Evolutionary conservation across 139 green algal species (phyloP).

Genomic region (Chlorella sp.): DNA sequence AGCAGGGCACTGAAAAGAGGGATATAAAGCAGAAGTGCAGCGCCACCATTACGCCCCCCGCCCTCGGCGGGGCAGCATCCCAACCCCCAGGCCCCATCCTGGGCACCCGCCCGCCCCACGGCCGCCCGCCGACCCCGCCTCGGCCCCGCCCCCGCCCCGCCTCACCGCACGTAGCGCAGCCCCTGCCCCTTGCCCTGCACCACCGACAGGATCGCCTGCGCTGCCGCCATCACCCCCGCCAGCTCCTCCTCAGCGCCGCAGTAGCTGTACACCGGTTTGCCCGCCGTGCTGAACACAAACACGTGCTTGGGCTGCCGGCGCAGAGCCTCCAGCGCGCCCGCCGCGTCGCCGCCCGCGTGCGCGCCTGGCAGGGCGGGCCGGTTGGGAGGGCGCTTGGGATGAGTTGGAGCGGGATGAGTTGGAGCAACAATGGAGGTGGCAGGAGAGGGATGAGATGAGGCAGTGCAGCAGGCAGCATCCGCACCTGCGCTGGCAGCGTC

Average conservation of each 20-base stretch:
- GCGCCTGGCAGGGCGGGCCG: neutral
- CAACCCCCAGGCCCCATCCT: no score
- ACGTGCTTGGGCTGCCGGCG: constrained; percentile 11
- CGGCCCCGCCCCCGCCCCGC: neutral
- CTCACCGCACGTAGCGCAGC: constrained; percentile 8
- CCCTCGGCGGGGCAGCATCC: no score
- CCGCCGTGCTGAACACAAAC: constrained; percentile 40
- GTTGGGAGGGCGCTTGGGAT: no score
- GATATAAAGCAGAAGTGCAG: no score
- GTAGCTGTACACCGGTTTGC: constrained; percentile 42
- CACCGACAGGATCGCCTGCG: constrained; percentile 37
- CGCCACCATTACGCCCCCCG: no score
- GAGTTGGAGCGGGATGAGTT: no score
- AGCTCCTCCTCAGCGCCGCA: constrained; percentile 20
- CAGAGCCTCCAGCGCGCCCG: no score
- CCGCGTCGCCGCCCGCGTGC: neutral
- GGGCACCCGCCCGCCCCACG: no score
- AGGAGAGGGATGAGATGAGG: neutral
- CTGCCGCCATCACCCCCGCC: constrained; percentile 32
- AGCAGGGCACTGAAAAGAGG: no score
- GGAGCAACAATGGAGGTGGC: no score
- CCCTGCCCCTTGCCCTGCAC: constrained; percentile 19
- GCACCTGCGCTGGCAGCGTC: neutral
- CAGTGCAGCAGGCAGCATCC: neutral
- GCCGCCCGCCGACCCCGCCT: no score